Conservation (phyloP, 345 rosid genomes). For the Physaria fendleri region DNA sequence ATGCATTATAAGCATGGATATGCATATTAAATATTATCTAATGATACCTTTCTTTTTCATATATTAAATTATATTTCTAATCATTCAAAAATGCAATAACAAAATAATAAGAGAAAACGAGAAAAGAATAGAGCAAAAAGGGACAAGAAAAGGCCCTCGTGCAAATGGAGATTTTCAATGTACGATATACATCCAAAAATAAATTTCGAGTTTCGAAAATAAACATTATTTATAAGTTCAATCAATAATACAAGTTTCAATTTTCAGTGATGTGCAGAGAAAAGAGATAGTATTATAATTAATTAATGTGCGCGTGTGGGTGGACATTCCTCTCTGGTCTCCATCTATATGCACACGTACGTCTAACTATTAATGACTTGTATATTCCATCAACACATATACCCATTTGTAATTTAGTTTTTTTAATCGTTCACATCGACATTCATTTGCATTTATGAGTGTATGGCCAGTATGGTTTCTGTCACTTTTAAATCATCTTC, state of each 20-base stretch:
- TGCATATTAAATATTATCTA: neutral
- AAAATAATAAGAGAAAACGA: conserved; percentile 20
- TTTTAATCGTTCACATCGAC: conserved; percentile 6
- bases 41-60: neutral
- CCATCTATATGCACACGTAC: conserved; percentile 33
- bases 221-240: neutral
- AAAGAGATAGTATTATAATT: conserved; percentile 22
- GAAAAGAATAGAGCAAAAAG: conserved; percentile 29
- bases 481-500: conserved; percentile 9
- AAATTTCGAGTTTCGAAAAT: conserved; percentile 2
- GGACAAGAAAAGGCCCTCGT: conserved; percentile 73
- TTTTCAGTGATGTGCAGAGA: conserved; percentile 22
- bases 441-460: conserved; percentile 12
- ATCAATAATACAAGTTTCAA: conserved; percentile 2
- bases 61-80: neutral
- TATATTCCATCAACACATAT: neutral
- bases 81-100: conserved; percentile 10
- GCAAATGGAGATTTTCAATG: conserved; percentile 48
- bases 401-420: neutral
- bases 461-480: conserved; percentile 15
- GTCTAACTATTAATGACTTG: conserved; percentile 4
- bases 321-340: conserved; percentile 36
- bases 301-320: conserved; percentile 50
- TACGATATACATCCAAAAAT: conserved; percentile 10
- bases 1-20: conserved; percentile 19